phyloP scores from a whole-genome alignment of 495 filamentous ascomycete species.

The Gamarada debralockiae region DNA sequence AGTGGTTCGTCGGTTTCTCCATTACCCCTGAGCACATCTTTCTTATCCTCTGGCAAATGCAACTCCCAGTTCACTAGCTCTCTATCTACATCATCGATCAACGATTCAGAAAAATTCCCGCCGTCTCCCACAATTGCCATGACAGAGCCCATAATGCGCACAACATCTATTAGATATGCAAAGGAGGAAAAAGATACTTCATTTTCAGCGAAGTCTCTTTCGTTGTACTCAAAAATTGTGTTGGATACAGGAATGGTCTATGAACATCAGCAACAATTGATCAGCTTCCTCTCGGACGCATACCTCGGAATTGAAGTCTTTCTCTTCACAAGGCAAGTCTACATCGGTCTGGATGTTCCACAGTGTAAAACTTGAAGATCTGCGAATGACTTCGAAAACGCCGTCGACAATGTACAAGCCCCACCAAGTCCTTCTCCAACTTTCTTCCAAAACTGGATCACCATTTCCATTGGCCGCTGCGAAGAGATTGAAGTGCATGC shows the following conservation, averaged over 20 bases:
- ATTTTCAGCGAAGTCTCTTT: conserved; percentile 45
- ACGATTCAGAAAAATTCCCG: neutral
- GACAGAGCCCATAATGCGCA: conserved; percentile 60
- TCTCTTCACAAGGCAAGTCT: conserved; percentile 59
- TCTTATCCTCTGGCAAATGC: conserved; percentile 61
- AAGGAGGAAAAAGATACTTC: conserved; percentile 53
- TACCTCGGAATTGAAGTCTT: conserved; percentile 51
- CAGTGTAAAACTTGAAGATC: conserved; percentile 29
- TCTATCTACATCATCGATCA: conserved; percentile 52
- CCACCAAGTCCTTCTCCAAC: conserved; percentile 72
- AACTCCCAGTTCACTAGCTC: conserved; percentile 63
- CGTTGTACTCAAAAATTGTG: conserved; percentile 52
- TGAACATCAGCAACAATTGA: conserved; percentile 2
- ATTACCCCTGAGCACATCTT: conserved; percentile 57
- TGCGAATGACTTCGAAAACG: conserved; percentile 29
- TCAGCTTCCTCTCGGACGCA: conserved; percentile 27
- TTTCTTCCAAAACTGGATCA: conserved; percentile 58
- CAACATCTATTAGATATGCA: conserved; percentile 55
- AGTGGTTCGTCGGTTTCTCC: conserved; percentile 65
- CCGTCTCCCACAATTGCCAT: conserved; percentile 36
- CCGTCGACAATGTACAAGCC: conserved; percentile 63
- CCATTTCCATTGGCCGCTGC: conserved; percentile 37
- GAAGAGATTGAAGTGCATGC: conserved; percentile 53
- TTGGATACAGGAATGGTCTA: conserved; percentile 48
- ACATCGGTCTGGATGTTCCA: conserved; percentile 40